phyloP scores from a whole-genome alignment of 352 stramenopile species.

The Peronospora belbahrii region DNA sequence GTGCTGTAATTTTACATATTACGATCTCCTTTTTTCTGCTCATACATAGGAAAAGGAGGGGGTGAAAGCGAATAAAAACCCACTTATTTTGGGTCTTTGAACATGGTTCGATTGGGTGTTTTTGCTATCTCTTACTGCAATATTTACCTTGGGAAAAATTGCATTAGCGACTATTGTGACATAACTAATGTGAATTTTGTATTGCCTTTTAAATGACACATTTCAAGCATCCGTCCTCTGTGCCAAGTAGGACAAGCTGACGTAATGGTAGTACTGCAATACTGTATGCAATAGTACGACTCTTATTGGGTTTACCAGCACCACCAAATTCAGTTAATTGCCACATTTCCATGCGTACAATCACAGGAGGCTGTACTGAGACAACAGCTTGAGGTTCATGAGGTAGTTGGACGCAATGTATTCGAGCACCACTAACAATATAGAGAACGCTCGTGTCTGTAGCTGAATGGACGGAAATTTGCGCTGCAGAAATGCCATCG shows the following conservation, averaged over 20 bases:
- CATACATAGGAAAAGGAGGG: too few species aligned
- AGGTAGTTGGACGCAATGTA: conserved; percentile 37
- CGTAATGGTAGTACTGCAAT: conserved; percentile 48
- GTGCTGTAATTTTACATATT: conserved; percentile 30
- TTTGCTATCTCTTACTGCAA: too few species aligned
- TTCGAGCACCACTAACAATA: conserved; percentile 28
- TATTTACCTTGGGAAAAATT: too few species aligned
- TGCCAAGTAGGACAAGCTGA: conserved; percentile 50
- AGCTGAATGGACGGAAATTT: conserved; percentile 47
- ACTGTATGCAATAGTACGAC: conserved; percentile 32
- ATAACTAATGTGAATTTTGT: too few species aligned
- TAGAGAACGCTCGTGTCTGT: conserved; percentile 40
- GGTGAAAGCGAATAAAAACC: too few species aligned
- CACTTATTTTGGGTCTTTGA: too few species aligned
- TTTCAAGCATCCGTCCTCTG: conserved; percentile 58
- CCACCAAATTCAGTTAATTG: conserved; percentile 34
- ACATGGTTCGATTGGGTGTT: too few species aligned
- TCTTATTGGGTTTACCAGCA: conserved; percentile 35
- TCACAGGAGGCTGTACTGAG: conserved; percentile 7
- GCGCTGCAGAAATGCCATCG: conserved; percentile 35
- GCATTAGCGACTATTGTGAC: too few species aligned
- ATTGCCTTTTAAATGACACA: conserved; percentile 39
- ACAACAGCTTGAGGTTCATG: conserved; percentile 22
- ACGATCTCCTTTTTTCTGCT: conserved; percentile 2
- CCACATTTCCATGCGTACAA: conserved; percentile 40